Conservation (phyloP, 73 alveolate species). For the Strombidium stylifer region DNA sequence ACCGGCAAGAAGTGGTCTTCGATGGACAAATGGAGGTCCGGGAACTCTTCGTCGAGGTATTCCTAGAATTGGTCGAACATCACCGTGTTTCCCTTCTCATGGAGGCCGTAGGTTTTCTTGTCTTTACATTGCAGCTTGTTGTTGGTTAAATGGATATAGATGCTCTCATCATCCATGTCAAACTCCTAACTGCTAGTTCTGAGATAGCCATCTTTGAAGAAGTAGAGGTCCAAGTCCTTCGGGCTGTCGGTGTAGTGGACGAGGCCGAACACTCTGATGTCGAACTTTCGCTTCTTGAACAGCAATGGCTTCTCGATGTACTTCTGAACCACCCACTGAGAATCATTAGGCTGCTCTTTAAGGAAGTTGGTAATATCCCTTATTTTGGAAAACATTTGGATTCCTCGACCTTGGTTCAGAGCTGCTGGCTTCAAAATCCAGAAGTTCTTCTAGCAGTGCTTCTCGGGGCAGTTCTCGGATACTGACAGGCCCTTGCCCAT, state of each 20-base stretch:
- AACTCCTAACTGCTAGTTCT: background rate
- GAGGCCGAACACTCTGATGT: slow-evolving; percentile 86
- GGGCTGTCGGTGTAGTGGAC: slow-evolving; percentile 56
- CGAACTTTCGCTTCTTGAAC: slow-evolving; percentile 80
- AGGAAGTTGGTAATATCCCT: background rate
- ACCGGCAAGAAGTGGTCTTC: background rate
- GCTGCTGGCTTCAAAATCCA: background rate
- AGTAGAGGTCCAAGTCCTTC: slow-evolving; percentile 3
- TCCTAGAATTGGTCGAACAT: slow-evolving; percentile 14
- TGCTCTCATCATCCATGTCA: background rate
- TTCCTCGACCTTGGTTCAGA: background rate
- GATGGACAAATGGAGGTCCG: background rate
- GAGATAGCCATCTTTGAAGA: background rate
- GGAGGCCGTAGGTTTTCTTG: background rate
- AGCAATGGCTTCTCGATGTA: slow-evolving; percentile 87
- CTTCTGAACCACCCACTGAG: slow-evolving; percentile 64
- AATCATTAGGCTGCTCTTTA: background rate
- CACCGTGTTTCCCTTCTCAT: slow-evolving; percentile 24
- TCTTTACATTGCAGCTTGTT: background rate
- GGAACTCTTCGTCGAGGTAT: background rate
- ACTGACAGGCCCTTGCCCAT: background rate
- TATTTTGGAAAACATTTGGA: background rate
- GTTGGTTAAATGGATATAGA: background rate
- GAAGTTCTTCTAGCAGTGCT: background rate
- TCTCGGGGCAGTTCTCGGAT: background rate